Conservation (phyloP, 176 grass and related monocot species). For the Phoenix roebelenii region DNA sequence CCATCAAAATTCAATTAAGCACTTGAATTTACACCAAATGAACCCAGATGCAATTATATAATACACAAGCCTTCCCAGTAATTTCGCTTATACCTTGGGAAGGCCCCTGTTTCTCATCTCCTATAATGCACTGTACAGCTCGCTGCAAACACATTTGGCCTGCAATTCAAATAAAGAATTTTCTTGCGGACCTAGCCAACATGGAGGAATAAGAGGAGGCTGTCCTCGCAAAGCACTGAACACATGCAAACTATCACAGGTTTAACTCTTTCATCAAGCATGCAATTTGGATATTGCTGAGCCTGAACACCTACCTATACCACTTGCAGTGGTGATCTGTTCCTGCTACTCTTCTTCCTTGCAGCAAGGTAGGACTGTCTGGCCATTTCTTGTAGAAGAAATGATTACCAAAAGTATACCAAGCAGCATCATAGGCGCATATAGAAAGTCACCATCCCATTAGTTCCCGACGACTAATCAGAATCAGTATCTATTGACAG, state of each 20-base stretch:
- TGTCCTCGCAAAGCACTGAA: no score
- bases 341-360: no score
- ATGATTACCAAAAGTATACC: no score
- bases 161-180: constrained; percentile 3
- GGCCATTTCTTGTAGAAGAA: no score
- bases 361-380: no score
- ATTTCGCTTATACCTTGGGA: constrained; percentile 8
- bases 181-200: not conserved
- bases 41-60: not conserved
- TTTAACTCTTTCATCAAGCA: not conserved
- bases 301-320: not conserved
- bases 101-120: not conserved
- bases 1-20: constrained; percentile 2
- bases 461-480: constrained; percentile 26
- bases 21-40: not conserved
- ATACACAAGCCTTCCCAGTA: constrained; percentile 1
- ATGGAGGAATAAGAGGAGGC: not conserved
- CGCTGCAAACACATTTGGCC: not conserved
- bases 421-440: no score
- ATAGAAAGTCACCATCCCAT: no score
- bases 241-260: no score
- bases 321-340: no score
- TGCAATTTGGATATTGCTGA: not conserved
- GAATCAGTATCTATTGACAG: constrained; percentile 49
- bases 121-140: constrained; percentile 1